phyloP scores from a whole-genome alignment of 1,139 yeast species.

The Saccharomycopsis phalli region DNA sequence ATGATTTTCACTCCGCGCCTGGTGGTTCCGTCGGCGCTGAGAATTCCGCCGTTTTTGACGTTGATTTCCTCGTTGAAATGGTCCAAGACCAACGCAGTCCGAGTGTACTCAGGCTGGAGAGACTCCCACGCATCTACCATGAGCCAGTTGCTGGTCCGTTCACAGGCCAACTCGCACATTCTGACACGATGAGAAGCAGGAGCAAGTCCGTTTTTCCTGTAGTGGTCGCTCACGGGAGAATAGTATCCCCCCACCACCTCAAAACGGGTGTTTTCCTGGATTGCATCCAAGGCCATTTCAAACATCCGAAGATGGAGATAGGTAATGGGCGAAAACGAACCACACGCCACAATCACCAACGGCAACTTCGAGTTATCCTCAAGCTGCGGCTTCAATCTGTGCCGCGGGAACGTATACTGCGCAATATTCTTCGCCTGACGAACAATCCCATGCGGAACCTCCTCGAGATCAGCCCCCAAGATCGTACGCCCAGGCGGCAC shows the following conservation, averaged over 20 bases:
- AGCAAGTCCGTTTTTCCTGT: slow-evolving; percentile 89
- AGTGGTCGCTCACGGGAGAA: slow-evolving; percentile 94
- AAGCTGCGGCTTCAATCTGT: slow-evolving; percentile 65
- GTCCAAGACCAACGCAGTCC: slow-evolving; percentile 92
- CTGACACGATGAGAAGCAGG: slow-evolving; percentile 83
- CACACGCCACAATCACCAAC: slow-evolving; percentile 91
- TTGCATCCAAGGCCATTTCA: slow-evolving; percentile 97
- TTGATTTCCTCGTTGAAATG: slow-evolving; percentile 95
- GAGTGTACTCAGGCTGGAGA: slow-evolving; percentile 78
- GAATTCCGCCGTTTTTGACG: slow-evolving; percentile 80
- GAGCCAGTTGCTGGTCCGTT: slow-evolving; percentile 91
- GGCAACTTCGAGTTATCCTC: slow-evolving; percentile 77
- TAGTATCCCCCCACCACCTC: slow-evolving; percentile 96
- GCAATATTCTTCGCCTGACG: slow-evolving; percentile 70
- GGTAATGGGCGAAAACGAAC: slow-evolving; percentile 93
- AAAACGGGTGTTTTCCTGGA: slow-evolving; percentile 82
- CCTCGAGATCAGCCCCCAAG: slow-evolving; percentile 72
- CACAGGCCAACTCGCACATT: slow-evolving; percentile 98
- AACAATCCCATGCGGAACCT: slow-evolving; percentile 87
- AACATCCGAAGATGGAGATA: slow-evolving; percentile 93
- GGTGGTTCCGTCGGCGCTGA: slow-evolving; percentile 54
- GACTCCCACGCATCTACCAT: slow-evolving; percentile 99
- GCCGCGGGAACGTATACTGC: slow-evolving; percentile 75
- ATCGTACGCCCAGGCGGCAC: neutral
- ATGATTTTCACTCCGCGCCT: slow-evolving; percentile 85